These are phyloP conservation scores for Ashbya aceris DNA, from an alignment of 1,139 yeast genomes.

Conservation along the genomic window DNA sequence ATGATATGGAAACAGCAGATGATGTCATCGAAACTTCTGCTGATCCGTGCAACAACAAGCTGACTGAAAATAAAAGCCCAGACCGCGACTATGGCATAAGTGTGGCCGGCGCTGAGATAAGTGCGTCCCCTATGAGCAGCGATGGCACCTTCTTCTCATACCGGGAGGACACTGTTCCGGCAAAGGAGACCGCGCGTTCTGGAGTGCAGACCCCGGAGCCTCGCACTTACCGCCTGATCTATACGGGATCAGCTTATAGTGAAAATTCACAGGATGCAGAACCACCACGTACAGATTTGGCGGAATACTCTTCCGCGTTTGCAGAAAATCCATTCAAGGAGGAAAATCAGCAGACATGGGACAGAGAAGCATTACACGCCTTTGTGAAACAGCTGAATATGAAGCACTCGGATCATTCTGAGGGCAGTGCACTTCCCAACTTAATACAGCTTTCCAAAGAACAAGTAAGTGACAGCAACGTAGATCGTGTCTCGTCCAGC, in stretches of 20 bases:
- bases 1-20: neutral
- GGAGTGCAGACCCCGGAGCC: neutral
- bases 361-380: too few relatives aligned
- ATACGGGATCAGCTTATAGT: constrained; percentile 10
- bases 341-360: too few relatives aligned
- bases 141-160: too few relatives aligned
- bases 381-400: too few relatives aligned
- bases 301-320: constrained; percentile 9
- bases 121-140: too few relatives aligned
- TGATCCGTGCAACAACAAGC: neutral
- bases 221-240: constrained; percentile 5
- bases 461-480: too few relatives aligned
- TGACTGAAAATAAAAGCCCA: neutral
- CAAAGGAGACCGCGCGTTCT: too few relatives aligned
- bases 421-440: too few relatives aligned
- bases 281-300: neutral
- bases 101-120: constrained; percentile 1
- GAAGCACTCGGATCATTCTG: too few relatives aligned
- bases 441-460: too few relatives aligned
- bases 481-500: too few relatives aligned
- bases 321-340: constrained; percentile 6
- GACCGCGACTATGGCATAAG: neutral
- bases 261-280: constrained; percentile 6
- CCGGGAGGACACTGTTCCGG: too few relatives aligned
- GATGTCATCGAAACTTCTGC: constrained; percentile 2